phyloP scores from a whole-genome alignment of 192 early-diverging fungal species.

The Coemansia sp. region DNA sequence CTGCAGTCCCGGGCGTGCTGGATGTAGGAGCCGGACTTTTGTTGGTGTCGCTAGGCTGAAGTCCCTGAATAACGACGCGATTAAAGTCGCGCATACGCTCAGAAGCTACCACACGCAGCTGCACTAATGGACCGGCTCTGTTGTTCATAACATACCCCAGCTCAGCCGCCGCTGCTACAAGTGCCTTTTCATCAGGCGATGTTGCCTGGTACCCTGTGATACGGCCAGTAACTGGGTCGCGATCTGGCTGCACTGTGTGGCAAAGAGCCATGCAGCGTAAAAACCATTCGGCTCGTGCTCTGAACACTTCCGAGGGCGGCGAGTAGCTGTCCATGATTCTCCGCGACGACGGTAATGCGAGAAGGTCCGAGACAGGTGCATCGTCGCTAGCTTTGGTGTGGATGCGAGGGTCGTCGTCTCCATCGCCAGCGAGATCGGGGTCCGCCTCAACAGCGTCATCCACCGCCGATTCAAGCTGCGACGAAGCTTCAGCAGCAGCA shows the following conservation, averaged over 20 bases:
- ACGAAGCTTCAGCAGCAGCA: not conserved
- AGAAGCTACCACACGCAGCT: conserved; percentile 50
- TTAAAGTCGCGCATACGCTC: conserved; percentile 53
- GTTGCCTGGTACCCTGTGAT: conserved; percentile 76
- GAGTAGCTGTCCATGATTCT: conserved; percentile 21
- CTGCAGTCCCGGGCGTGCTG: not conserved
- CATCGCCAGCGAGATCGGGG: conserved; percentile 21
- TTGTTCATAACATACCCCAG: conserved; percentile 70
- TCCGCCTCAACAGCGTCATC: conserved; percentile 8
- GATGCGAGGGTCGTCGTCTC: conserved; percentile 19
- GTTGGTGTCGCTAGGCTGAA: not conserved
- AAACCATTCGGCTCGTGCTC: conserved; percentile 62
- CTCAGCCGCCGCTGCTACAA: conserved; percentile 75
- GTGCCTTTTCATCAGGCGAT: conserved; percentile 83
- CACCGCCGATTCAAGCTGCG: not conserved
- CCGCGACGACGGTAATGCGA: conserved; percentile 38
- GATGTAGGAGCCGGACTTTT: not conserved
- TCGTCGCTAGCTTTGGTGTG: conserved; percentile 42
- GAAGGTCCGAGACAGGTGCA: conserved; percentile 43
- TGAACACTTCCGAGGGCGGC: conserved; percentile 42
- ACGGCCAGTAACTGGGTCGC: conserved; percentile 58
- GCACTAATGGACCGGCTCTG: conserved; percentile 54
- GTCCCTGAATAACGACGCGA: conserved; percentile 11
- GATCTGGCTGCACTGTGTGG: conserved; percentile 79
- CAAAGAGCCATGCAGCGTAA: conserved; percentile 76